Evolutionary conservation across 2,329 filamentous ascomycete species (phyloP).

Genomic region (Xylariales sp.): DNA sequence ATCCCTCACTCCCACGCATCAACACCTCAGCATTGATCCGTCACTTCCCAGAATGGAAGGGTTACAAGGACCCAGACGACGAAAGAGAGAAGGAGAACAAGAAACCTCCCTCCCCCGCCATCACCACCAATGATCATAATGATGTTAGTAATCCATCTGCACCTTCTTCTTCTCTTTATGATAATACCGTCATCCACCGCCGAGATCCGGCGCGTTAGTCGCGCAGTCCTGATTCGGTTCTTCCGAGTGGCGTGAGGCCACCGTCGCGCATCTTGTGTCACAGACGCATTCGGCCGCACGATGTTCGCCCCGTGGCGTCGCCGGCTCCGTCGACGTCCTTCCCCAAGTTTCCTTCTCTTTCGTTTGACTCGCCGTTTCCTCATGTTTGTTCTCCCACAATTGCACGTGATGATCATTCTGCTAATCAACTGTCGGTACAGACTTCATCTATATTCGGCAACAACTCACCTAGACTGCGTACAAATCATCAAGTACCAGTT

Average conservation of each 20-base stretch:
- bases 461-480: constrained; percentile 46
- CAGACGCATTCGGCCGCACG: constrained; percentile 13
- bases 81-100: constrained; percentile 49
- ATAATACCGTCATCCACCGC: constrained; percentile 26
- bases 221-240: constrained; percentile 28
- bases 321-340: constrained; percentile 10
- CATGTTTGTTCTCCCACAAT: constrained; percentile 34
- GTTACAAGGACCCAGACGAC: constrained; percentile 2
- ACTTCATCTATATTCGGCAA: constrained; percentile 30
- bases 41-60: constrained; percentile 64
- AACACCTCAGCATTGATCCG: constrained; percentile 56
- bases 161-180: constrained; percentile 3
- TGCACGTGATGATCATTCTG: constrained; percentile 6
- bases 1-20: constrained; percentile 23
- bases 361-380: constrained; percentile 23
- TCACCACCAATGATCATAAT: constrained; percentile 34
- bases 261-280: constrained; percentile 23
- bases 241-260: constrained; percentile 4
- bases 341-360: constrained; percentile 11
- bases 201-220: constrained; percentile 33
- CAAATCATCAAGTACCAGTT: constrained; percentile 31
- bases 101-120: constrained; percentile 50
- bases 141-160: constrained; percentile 30
- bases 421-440: constrained; percentile 22
- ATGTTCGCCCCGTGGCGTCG: constrained; percentile 5